Conservation (phyloP, 352 stramenopile genomes). For the Globisporangium yorkense region DNA sequence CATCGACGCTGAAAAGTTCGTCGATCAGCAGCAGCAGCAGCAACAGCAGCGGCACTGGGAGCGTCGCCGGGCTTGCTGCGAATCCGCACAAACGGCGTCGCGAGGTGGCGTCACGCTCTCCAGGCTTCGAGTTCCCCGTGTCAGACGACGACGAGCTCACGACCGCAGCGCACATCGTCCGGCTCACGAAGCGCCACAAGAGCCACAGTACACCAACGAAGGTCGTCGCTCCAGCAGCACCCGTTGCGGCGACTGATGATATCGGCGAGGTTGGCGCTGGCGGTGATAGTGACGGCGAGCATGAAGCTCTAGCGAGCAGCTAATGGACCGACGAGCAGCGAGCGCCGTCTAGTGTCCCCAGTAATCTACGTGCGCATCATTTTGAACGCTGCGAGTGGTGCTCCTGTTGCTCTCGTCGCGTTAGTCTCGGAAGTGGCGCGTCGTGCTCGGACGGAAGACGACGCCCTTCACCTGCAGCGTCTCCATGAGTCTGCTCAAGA, state of each 20-base stretch:
- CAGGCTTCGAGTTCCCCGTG: constrained; percentile 29
- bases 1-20: background rate
- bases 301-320: background rate
- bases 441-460: constrained; percentile 43
- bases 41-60: constrained; percentile 4
- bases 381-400: background rate
- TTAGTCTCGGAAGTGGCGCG: constrained; percentile 65
- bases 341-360: background rate
- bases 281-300: background rate
- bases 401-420: background rate
- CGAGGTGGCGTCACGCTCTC: constrained; percentile 16
- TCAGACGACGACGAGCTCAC: constrained; percentile 24
- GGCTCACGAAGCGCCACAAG: constrained; percentile 47
- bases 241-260: background rate
- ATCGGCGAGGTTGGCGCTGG: background rate
- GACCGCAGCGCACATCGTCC: constrained; percentile 19
- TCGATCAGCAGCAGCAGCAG: constrained; percentile 1
- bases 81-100: constrained; percentile 42
- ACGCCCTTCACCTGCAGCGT: constrained; percentile 37
- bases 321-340: background rate
- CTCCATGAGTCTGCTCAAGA: constrained; percentile 34
- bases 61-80: background rate
- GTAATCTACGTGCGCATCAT: constrained; percentile 9
- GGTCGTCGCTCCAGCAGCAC: background rate
- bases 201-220: constrained; percentile 9